Evolutionary conservation across 768 basidiomycete genomes (phyloP), one percentile per base, ranked within the genome.

Genomic region (Hypholoma sublateritium): DNA sequence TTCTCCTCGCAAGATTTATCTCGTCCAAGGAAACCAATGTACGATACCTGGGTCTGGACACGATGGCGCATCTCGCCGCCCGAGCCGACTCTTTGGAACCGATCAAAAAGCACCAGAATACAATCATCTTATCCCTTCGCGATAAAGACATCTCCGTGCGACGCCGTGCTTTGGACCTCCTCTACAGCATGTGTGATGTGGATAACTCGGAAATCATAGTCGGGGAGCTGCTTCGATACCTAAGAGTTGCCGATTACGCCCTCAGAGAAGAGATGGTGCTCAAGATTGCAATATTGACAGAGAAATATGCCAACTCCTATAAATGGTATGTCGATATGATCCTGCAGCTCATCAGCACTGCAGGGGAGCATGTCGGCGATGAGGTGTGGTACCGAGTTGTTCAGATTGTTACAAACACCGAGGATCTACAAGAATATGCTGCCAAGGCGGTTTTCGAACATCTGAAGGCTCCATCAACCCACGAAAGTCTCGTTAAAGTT

Each of bases 321-420:
- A 95, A 95, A 74, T 96, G 95, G 95, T 98, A 99, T 77, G 93
- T 99, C 55, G 96, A 99, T 72, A 99, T 95, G 62, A 93, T 98
- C 67, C 75, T 99, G 64, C 89, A 95, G 67, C 84, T 99, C 55
- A 96, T 99, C 69, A 93, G 91, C 68, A 88, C 94, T 39, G 97
- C 97, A 11, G 97, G 97, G 53, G 97, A 99, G 67, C 95, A 99
- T 68, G 96, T 99, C 51, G 97, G 97, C 45, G 96, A 98, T 62
- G 97, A 98, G 77, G 97, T 99, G 34, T 99, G 97, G 97, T 98
- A 97, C 72, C 91, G 97, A 51, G 95, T 99, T 49, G 90, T 99
- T 24, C 97, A 98, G 69, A 98, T 99, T 58, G 93, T 97, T 47
- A 98, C 93, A 45, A 99, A 99, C 68, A 99, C 97, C 21, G 96